Percentiles rank a stretch among this genome's conserved stretches.
Conservation (phyloP, 805 yeast species). For the Candida insectalens region DNA sequence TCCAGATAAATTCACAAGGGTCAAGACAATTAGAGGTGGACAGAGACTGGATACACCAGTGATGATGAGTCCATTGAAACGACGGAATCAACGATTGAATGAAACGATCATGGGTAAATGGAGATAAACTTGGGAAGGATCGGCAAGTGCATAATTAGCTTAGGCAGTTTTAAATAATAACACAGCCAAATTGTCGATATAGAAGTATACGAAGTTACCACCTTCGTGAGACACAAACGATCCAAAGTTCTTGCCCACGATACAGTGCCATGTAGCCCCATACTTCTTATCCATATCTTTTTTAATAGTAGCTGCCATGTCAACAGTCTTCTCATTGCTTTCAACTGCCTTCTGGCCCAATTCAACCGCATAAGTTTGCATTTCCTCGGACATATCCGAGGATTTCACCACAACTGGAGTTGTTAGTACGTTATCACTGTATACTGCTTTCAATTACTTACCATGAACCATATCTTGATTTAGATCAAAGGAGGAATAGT, state of each 20-base stretch:
- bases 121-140: too few species aligned
- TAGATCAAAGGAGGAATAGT: too few species aligned
- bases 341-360: conserved; percentile 36
- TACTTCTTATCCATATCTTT: conserved; percentile 51
- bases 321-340: conserved; percentile 38
- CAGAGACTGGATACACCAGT: not conserved
- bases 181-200: conserved; percentile 59
- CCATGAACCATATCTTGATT: not conserved
- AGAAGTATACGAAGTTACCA: conserved; percentile 63
- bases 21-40: conserved; percentile 1
- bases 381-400: conserved; percentile 32
- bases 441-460: too few species aligned
- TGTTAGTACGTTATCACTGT: not conserved
- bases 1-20: not conserved
- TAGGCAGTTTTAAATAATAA: conserved; percentile 61
- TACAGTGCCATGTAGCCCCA: conserved; percentile 75
- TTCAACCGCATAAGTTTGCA: conserved; percentile 39
- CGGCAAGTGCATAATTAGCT: not conserved
- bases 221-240: conserved; percentile 69
- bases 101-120: not conserved
- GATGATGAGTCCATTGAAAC: conserved; percentile 1
- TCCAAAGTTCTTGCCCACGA: conserved; percentile 74
- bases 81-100: not conserved
- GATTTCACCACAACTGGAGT: not conserved
- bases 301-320: conserved; percentile 56